Evolutionary conservation across 2,329 filamentous ascomycete species (phyloP), one percentile per base, ranked within the genome.

Genomic region (Plenodomus biglobosus): DNA sequence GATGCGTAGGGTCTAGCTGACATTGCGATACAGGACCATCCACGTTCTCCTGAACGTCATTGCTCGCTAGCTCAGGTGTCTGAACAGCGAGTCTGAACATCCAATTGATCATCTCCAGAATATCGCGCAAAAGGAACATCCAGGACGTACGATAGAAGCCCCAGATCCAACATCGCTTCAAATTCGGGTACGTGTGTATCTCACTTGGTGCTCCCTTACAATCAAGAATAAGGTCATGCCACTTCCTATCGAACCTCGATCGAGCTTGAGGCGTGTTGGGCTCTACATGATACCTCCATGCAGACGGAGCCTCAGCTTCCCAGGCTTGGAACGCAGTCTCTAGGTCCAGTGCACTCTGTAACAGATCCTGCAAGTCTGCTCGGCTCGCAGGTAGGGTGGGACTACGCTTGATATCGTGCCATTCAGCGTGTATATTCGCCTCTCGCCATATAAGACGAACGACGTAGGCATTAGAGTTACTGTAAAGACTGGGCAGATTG

Each of bases 21-120:
- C 15, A 15, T 15, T 6, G 13, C 13, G 27, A 32, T 15, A 15
- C 13, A 15, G 15, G 15, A 7, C 6, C 11, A 1, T 43, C 22
- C 3, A 38, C 32, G 7, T 55, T 39, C 15, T 48, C 40, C 30
- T 46, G 44, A 19, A 46, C 42, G 8, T 24, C 39, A 15, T 7
- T 17, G 13, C 27, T 27, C 11, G 10, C 3, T 4, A 38, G 27
- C 11, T 41, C 19, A 19, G 27, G 19, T 19, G 27, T 3, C 2
- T 40, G 34, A 15, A 22, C 37, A 3, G 62, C 62, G 1, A 68
- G 44, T 10, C 53, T 50, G 17, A 65, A 55, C 59, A 66, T 65
- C 62, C 62, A 68, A 20, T 66, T 68, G 10, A 69, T 43, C 1
- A 70, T 61, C 42, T 68, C 66, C 1, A 68, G 47, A 8, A 59